Evolutionary conservation across 768 basidiomycete genomes (phyloP).

Genomic region (Hygrophorus russula): DNA sequence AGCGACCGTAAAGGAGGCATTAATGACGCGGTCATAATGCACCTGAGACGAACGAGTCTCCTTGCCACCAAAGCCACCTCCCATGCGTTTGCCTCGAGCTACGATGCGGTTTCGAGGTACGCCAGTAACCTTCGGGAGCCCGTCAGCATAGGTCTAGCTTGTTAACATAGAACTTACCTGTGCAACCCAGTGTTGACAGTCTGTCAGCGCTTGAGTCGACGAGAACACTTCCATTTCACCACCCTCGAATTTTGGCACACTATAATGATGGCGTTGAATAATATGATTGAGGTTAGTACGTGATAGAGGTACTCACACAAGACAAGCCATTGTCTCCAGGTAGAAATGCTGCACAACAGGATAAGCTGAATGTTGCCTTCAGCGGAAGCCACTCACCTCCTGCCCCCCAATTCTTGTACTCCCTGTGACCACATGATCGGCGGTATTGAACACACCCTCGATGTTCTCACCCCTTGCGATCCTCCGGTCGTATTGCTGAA

Average conservation of each 20-base stretch:
- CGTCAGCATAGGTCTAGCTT: not conserved
- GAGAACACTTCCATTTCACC: constrained; percentile 13
- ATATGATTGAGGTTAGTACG: not conserved
- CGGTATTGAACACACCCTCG: constrained; percentile 7
- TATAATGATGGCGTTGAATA: not conserved
- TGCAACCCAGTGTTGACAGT: constrained; percentile 10
- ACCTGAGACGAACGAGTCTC: constrained; percentile 11
- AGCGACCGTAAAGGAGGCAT: not conserved
- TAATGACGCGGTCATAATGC: not conserved
- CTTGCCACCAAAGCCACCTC: constrained; percentile 12
- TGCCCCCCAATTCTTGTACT: constrained; percentile 12
- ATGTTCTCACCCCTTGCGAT: constrained; percentile 9
- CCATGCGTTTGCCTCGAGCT: constrained; percentile 11
- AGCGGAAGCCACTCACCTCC: not conserved
- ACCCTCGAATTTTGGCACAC: constrained; percentile 11
- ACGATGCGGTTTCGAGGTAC: constrained; percentile 12
- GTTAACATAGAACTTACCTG: not conserved
- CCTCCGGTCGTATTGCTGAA: constrained; percentile 10
- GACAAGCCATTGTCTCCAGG: constrained; percentile 11
- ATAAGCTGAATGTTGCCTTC: not conserved
- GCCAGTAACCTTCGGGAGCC: constrained; percentile 3
- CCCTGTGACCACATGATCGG: constrained; percentile 10
- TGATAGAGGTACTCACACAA: constrained; percentile 4
- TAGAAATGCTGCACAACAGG: constrained; percentile 10
- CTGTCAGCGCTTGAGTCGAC: constrained; percentile 9